A percentile compares a stretch with the other conserved stretches of the same genome.
phyloP scores from a whole-genome alignment of 345 rosid species.

The Sisymbrium altissimum region DNA sequence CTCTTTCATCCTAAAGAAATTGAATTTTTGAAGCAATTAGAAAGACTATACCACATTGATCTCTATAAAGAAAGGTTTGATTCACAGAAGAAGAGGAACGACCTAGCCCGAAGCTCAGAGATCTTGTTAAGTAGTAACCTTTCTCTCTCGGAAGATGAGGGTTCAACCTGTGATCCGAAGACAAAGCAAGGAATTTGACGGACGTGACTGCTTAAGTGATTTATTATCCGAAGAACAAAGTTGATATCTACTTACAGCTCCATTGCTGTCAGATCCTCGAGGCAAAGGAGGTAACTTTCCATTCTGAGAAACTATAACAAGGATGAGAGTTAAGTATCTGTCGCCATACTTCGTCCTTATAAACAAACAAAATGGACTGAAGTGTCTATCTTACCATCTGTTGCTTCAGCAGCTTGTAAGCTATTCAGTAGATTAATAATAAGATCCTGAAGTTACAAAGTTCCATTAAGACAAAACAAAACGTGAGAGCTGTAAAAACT shows the following conservation, averaged over 20 bases:
- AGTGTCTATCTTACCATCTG: constrained; percentile 58
- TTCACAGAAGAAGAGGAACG: constrained; percentile 21
- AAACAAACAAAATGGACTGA: neutral
- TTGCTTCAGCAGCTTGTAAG: constrained; percentile 58
- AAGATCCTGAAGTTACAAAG: constrained; percentile 59
- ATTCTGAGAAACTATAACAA: constrained; percentile 58
- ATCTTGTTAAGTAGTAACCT: constrained; percentile 58
- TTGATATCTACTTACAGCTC: constrained; percentile 48
- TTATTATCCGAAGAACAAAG: neutral
- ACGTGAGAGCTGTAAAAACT: neutral
- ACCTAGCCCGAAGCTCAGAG: constrained; percentile 81
- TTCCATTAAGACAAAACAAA: neutral
- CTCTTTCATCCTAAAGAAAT: constrained; percentile 53
- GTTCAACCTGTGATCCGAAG: constrained; percentile 49
- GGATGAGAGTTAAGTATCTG: neutral
- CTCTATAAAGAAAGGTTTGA: neutral
- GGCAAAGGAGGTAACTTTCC: constrained; percentile 85
- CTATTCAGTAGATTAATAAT: constrained; percentile 58
- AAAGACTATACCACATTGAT: neutral
- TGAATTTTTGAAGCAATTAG: constrained; percentile 2
- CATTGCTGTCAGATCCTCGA: constrained; percentile 64
- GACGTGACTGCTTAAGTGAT: neutral
- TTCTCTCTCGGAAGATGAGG: constrained; percentile 67
- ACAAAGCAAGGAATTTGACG: constrained; percentile 6
- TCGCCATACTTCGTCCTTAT: neutral